A percentile compares a stretch with the other conserved stretches of the same genome.
These are phyloP conservation scores for Globisporangium splendens DNA, from an alignment of 352 stramenopile species.

Conservation along the genomic window DNA sequence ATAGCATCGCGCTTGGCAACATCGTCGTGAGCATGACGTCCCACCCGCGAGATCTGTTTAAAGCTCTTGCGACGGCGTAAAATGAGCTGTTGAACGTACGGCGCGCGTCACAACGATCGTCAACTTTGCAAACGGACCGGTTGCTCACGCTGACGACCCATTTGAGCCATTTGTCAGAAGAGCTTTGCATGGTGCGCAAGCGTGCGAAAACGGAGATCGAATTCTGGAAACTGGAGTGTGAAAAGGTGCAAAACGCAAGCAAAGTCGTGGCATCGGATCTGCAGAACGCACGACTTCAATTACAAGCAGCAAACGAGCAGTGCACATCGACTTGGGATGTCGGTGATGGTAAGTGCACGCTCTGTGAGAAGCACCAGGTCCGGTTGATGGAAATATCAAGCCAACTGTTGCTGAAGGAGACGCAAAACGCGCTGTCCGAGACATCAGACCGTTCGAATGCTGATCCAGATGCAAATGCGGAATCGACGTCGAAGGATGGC, in stretches of 20 bases:
- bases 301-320: conserved; percentile 19
- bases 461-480: conserved; percentile 12
- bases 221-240: conserved; percentile 67
- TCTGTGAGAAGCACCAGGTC: conserved; percentile 59
- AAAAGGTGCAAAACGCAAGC: conserved; percentile 58
- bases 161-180: conserved; percentile 61
- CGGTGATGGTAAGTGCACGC: conserved; percentile 15
- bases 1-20: conserved; percentile 50
- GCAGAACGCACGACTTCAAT: conserved; percentile 26
- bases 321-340: neutral
- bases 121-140: conserved; percentile 51
- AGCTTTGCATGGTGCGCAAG: conserved; percentile 64
- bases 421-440: conserved; percentile 5
- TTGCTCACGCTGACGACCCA: conserved; percentile 63
- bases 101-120: conserved; percentile 44
- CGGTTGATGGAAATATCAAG: conserved; percentile 45
- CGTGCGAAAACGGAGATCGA: conserved; percentile 51
- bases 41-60: conserved; percentile 61
- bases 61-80: conserved; percentile 44
- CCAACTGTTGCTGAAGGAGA: conserved; percentile 22
- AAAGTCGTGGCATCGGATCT: conserved; percentile 31
- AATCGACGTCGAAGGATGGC: neutral
- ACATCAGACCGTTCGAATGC: neutral
- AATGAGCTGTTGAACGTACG: conserved; percentile 38
- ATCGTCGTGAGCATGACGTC: conserved; percentile 53